phyloP scores from a whole-genome alignment of 2,329 filamentous ascomycete species.

The Plectosphaerella plurivora region DNA sequence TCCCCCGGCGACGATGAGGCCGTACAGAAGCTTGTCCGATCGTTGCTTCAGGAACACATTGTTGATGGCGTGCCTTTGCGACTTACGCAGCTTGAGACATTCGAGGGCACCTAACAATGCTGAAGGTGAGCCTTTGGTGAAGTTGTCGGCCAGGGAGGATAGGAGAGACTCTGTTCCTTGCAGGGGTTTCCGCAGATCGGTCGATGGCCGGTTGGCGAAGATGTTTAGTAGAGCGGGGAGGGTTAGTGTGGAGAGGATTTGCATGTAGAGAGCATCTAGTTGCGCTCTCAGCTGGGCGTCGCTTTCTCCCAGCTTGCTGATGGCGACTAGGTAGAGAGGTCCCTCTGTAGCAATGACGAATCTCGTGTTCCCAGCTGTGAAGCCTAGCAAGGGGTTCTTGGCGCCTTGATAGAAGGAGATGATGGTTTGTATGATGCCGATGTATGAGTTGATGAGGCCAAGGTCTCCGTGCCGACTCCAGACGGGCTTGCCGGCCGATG shows the following conservation, averaged over 20 bases:
- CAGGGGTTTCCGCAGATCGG: constrained; percentile 82
- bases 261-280: constrained; percentile 94
- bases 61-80: constrained; percentile 81
- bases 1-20: constrained; percentile 87
- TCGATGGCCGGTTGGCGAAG: constrained; percentile 88
- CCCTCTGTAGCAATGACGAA: constrained; percentile 85
- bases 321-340: constrained; percentile 87
- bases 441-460: constrained; percentile 84
- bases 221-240: constrained; percentile 81
- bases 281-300: constrained; percentile 83
- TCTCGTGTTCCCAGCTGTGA: constrained; percentile 79
- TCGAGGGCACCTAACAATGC: constrained; percentile 86
- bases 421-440: constrained; percentile 93
- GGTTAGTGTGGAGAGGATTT: constrained; percentile 92
- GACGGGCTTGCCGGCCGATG: constrained; percentile 93
- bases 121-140: constrained; percentile 87
- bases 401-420: constrained; percentile 92
- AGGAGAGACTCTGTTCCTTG: constrained; percentile 89
- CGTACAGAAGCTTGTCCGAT: constrained; percentile 79
- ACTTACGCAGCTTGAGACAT: constrained; percentile 86
- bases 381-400: constrained; percentile 72
- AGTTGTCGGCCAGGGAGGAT: constrained; percentile 89
- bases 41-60: constrained; percentile 77
- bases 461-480: constrained; percentile 94
- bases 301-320: constrained; percentile 88